Percentiles rank a stretch among this genome's conserved stretches.
Conservation (phyloP, 164 flowering plant genomes). For the Vitis cinerea region DNA sequence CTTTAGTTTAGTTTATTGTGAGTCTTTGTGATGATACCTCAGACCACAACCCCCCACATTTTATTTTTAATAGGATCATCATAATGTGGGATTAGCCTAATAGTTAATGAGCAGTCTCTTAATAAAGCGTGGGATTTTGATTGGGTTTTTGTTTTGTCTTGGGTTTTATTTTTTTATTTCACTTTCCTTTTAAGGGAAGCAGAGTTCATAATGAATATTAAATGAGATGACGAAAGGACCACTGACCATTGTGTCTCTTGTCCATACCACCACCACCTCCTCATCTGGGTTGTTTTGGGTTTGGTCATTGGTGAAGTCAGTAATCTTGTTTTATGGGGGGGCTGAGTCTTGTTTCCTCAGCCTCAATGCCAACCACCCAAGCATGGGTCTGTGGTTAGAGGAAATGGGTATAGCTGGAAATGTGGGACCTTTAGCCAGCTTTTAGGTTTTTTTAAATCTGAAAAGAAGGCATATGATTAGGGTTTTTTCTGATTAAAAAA, state of each 20-base stretch:
- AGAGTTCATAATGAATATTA: background rate
- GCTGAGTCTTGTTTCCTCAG: background rate
- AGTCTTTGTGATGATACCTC: too few relatives aligned
- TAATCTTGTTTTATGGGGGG: constrained; percentile 15
- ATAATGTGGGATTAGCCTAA: too few relatives aligned
- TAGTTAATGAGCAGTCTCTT: too few relatives aligned
- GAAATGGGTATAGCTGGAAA: background rate
- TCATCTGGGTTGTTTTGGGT: constrained; percentile 12
- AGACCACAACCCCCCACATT: too few relatives aligned
- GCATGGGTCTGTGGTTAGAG: constrained; percentile 8
- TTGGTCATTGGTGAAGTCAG: constrained; percentile 28
- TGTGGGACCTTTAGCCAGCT: background rate
- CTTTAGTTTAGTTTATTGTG: too few relatives aligned
- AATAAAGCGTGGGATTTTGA: too few relatives aligned
- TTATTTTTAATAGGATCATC: too few relatives aligned
- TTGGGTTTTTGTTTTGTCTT: background rate
- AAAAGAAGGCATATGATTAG: too few relatives aligned
- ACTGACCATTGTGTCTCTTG: constrained; percentile 9
- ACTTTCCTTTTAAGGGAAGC: constrained; percentile 30
- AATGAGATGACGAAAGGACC: constrained; percentile 14
- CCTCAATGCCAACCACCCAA: background rate
- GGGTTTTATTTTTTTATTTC: background rate
- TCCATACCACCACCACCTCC: background rate
- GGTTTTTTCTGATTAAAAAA: too few relatives aligned
- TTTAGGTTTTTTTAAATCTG: too few relatives aligned